Evolutionary conservation across 495 filamentous ascomycete species (phyloP).

Genomic region (Penicillium waksmanii): DNA sequence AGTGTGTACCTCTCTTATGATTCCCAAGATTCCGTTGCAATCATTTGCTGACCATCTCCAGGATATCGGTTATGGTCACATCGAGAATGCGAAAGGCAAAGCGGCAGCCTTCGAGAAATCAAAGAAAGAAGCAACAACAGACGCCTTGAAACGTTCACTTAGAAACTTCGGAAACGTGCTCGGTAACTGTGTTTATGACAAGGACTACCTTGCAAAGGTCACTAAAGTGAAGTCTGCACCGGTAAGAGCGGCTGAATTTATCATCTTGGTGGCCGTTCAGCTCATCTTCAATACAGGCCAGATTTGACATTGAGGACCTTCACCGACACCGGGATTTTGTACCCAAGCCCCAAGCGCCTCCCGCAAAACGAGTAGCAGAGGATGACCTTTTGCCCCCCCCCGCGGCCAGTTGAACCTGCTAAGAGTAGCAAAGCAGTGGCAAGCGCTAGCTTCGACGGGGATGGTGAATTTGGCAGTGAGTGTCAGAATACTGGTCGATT

Average conservation of each 20-base stretch:
- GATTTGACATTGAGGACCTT: slow-evolving; percentile 74
- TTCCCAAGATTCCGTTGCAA: not conserved
- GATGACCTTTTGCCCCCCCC: slow-evolving; percentile 40
- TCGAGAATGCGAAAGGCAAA: slow-evolving; percentile 94
- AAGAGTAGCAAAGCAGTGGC: slow-evolving; percentile 21
- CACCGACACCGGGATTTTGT: slow-evolving; percentile 78
- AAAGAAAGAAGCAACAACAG: slow-evolving; percentile 96
- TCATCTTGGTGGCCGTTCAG: not conserved
- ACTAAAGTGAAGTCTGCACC: slow-evolving; percentile 75
- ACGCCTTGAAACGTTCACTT: slow-evolving; percentile 86
- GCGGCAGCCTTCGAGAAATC: slow-evolving; percentile 95
- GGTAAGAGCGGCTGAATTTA: slow-evolving; percentile 34
- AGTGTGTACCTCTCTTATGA: slow-evolving; percentile 30
- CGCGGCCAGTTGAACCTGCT: slow-evolving; percentile 29
- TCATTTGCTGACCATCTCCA: slow-evolving; percentile 21
- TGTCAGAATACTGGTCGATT: not conserved
- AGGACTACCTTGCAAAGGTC: slow-evolving; percentile 83
- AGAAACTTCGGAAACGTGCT: slow-evolving; percentile 94
- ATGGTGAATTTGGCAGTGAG: slow-evolving; percentile 72
- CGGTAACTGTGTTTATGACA: slow-evolving; percentile 97
- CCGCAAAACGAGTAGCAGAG: slow-evolving; percentile 42
- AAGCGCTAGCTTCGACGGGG: slow-evolving; percentile 36
- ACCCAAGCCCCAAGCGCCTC: slow-evolving; percentile 59
- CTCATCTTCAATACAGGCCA: slow-evolving; percentile 45
- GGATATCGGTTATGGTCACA: slow-evolving; percentile 94